These are phyloP conservation scores for Lactarius pseudohatsudake DNA, from an alignment of 768 basidiomycete species.

Conservation along the genomic window DNA sequence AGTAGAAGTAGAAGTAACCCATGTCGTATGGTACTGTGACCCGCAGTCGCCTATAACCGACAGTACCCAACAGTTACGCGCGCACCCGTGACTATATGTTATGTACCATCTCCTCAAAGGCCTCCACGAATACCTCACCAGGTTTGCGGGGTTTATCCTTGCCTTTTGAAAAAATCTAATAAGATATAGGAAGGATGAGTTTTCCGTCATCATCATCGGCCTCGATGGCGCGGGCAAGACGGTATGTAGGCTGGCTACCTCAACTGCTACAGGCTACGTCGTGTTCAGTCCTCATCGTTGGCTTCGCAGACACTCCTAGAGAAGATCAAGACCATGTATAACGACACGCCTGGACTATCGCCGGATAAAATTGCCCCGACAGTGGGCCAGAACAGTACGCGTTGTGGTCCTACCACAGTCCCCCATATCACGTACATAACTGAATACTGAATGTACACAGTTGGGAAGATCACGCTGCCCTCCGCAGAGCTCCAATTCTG, in stretches of 20 bases:
- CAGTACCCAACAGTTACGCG: neutral
- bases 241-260: constrained; percentile 39
- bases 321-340: constrained; percentile 92
- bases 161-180: neutral
- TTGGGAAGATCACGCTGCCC: constrained; percentile 89
- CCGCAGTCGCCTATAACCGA: neutral
- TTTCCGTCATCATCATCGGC: constrained; percentile 93
- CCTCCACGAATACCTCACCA: constrained; percentile 85
- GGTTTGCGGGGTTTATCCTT: constrained; percentile 42
- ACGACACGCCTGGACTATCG: constrained; percentile 79
- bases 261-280: neutral
- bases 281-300: neutral
- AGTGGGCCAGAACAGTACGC: constrained; percentile 94
- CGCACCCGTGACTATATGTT: constrained; percentile 36
- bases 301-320: constrained; percentile 73
- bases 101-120: constrained; percentile 95
- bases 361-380: constrained; percentile 95
- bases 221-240: constrained; percentile 93
- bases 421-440: neutral
- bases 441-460: constrained; percentile 41
- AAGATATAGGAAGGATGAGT: constrained; percentile 72
- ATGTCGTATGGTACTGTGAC: constrained; percentile 31
- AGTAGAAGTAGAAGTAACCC: constrained; percentile 47
- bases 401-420: neutral
- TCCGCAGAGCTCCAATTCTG: constrained; percentile 95